These are phyloP conservation scores for Apiotrichum gracile DNA, from an alignment of 1,284 basidiomycete species.

Conservation along the genomic window DNA sequence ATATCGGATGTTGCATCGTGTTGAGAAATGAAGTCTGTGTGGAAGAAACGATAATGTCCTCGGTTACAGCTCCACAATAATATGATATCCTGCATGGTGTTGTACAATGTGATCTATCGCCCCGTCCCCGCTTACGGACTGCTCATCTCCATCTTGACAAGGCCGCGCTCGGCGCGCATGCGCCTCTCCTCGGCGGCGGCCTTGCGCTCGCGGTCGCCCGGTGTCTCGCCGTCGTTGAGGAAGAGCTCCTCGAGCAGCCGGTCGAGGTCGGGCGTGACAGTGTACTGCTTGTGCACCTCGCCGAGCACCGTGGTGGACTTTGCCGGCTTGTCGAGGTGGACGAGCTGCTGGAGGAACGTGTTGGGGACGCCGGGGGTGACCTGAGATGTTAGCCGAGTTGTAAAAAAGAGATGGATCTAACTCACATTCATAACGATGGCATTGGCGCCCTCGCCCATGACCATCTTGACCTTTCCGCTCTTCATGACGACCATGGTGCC, in stretches of 20 bases:
- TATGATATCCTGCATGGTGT: background rate
- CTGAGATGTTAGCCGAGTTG: constrained; percentile 49
- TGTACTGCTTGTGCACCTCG: constrained; percentile 76
- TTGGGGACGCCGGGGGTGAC: constrained; percentile 76
- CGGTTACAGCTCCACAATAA: too few species aligned
- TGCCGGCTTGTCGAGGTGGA: constrained; percentile 64
- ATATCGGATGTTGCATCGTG: too few species aligned
- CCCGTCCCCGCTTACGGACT: background rate
- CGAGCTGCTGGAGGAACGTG: constrained; percentile 83
- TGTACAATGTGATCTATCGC: background rate
- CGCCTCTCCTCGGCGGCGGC: constrained; percentile 21
- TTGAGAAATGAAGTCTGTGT: too few species aligned
- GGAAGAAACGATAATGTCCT: too few species aligned
- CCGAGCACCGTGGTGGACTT: constrained; percentile 63
- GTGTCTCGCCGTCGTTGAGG: constrained; percentile 40
- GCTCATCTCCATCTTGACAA: constrained; percentile 57
- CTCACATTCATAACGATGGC: constrained; percentile 75
- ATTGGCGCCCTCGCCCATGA: constrained; percentile 70
- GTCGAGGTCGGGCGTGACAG: constrained; percentile 80
- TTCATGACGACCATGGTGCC: constrained; percentile 75
- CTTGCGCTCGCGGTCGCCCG: constrained; percentile 44
- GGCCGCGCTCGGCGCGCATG: constrained; percentile 50
- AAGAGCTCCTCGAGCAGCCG: constrained; percentile 66
- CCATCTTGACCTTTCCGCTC: constrained; percentile 81
- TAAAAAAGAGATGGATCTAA: constrained; percentile 1